Evolutionary conservation across 2,329 filamentous ascomycete genomes (phyloP).

Genomic region (Didymellaceae sp.): DNA sequence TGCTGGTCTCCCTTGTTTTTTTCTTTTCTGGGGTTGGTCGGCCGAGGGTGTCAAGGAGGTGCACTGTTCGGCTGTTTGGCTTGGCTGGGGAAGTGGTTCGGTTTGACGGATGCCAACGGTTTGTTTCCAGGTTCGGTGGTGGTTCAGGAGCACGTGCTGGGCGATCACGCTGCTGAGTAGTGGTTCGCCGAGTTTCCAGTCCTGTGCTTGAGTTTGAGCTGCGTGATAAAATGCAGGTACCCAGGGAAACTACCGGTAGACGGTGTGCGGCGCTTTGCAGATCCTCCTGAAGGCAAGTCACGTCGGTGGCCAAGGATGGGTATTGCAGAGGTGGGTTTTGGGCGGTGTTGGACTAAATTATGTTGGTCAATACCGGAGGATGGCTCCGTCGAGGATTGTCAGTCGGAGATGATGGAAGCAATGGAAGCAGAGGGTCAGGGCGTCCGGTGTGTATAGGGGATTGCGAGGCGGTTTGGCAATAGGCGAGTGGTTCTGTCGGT

Average conservation of each 20-base stretch:
- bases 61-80: too few relatives aligned
- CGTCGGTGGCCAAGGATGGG: neutral
- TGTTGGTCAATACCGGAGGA: too few relatives aligned
- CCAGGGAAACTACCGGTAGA: neutral
- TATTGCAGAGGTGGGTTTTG: too few relatives aligned
- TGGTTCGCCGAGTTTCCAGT: slow-evolving; percentile 13
- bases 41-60: slow-evolving; percentile 11
- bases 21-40: slow-evolving; percentile 6
- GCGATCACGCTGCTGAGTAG: slow-evolving; percentile 5
- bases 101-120: too few relatives aligned
- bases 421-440: neutral
- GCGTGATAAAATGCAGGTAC: neutral
- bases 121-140: too few relatives aligned
- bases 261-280: neutral
- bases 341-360: too few relatives aligned
- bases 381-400: too few relatives aligned
- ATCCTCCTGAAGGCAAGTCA: neutral
- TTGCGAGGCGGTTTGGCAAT: neutral
- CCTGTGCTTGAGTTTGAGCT: too few relatives aligned
- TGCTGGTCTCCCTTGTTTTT: slow-evolving; percentile 10
- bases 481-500: neutral
- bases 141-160: neutral
- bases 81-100: too few relatives aligned
- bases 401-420: neutral
- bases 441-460: neutral